phyloP scores from a whole-genome alignment of 371 early-diverging fungal species.

The Mortierella sp. region DNA sequence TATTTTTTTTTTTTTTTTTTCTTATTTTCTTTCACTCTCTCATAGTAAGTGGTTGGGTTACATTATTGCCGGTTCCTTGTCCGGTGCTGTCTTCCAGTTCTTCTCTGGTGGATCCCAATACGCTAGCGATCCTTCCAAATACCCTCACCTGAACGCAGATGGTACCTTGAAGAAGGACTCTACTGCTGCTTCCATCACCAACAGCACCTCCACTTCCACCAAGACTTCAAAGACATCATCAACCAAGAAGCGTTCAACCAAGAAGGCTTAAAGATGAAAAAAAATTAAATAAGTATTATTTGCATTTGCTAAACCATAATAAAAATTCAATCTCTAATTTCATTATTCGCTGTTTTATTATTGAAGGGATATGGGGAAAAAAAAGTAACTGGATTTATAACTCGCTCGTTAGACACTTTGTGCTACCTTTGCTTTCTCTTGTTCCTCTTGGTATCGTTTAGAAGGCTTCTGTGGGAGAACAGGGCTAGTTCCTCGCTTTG shows the following conservation, averaged over 20 bases:
- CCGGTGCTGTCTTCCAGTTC: conserved; percentile 42
- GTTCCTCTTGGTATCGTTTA: conserved; percentile 1
- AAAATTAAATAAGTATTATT: background rate
- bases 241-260: conserved; percentile 41
- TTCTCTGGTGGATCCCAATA: conserved; percentile 52
- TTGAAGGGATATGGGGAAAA: too few species aligned
- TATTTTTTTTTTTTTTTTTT: background rate
- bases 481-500: background rate
- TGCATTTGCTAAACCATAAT: background rate
- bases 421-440: background rate
- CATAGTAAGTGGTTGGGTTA: conserved; percentile 35
- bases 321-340: background rate
- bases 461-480: conserved; percentile 10
- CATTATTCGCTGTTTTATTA: too few species aligned
- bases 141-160: conserved; percentile 51
- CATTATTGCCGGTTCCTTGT: conserved; percentile 47
- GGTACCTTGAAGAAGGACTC: conserved; percentile 35
- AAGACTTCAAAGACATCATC: conserved; percentile 28
- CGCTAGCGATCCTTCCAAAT: conserved; percentile 45
- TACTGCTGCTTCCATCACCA: background rate
- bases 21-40: background rate
- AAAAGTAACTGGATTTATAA: background rate
- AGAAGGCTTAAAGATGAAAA: conserved; percentile 29
- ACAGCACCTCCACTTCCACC: conserved; percentile 5
- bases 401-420: background rate